Evolutionary conservation across 2,329 filamentous ascomycete species (phyloP).

Genomic region (Rhinocladiella mackenziei): DNA sequence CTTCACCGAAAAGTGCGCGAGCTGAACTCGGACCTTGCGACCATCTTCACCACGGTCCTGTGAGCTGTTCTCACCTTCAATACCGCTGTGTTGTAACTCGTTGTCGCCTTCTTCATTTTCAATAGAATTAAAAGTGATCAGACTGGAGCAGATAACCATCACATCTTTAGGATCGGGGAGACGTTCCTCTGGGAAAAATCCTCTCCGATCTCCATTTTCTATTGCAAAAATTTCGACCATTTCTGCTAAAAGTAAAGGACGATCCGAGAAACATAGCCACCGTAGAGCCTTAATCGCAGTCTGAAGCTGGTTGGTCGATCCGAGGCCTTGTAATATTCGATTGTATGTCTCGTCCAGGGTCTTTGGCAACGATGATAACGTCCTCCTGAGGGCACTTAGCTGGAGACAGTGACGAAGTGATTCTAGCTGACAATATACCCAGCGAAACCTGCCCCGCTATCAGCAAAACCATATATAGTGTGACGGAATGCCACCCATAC

Average conservation of each 20-base stretch:
- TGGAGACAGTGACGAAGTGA: constrained; percentile 26
- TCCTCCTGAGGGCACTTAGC: constrained; percentile 14
- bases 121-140: constrained; percentile 16
- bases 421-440: no score
- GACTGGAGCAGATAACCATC: constrained; percentile 24
- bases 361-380: constrained; percentile 27
- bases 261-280: no score
- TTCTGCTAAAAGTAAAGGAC: constrained; percentile 2
- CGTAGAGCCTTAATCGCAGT: constrained; percentile 4
- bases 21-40: constrained; percentile 16
- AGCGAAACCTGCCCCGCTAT: constrained; percentile 28
- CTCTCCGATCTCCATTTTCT: constrained; percentile 2
- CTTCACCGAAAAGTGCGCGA: constrained; percentile 35
- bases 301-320: constrained; percentile 3
- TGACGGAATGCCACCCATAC: constrained; percentile 6
- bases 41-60: neutral
- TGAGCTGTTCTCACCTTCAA: no score
- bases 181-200: constrained; percentile 9
- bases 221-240: constrained; percentile 12
- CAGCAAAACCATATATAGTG: neutral
- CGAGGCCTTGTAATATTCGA: constrained; percentile 10
- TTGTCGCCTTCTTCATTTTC: neutral
- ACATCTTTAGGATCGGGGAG: constrained; percentile 20
- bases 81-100: no score
- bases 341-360: constrained; percentile 29